phyloP scores from a whole-genome alignment of 192 early-diverging fungal species.

The Umbelopsis sp. region DNA sequence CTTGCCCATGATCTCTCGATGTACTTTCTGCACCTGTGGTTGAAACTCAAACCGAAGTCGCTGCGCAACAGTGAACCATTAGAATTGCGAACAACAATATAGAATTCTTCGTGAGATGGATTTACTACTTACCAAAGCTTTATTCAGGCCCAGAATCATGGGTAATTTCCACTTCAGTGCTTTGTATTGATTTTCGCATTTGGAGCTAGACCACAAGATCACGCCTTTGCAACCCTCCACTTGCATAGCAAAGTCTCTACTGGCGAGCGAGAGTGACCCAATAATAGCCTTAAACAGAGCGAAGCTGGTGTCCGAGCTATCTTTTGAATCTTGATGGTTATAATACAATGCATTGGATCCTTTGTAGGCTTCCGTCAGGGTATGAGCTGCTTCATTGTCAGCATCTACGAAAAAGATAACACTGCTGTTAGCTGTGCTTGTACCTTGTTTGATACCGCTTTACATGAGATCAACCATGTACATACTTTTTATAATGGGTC shows the following conservation, averaged over 20 bases:
- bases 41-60: not conserved
- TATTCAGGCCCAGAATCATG: not conserved
- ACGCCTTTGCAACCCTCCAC: slow-evolving; percentile 41
- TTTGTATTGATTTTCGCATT: not conserved
- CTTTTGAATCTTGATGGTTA: not conserved
- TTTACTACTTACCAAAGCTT: not conserved
- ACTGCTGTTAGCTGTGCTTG: not conserved
- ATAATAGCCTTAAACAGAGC: slow-evolving; percentile 32
- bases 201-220: slow-evolving; percentile 30
- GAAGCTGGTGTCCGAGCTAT: not conserved
- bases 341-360: slow-evolving; percentile 20
- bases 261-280: slow-evolving; percentile 17
- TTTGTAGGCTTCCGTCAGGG: slow-evolving; percentile 29
- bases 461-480: not conserved
- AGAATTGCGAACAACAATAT: not conserved
- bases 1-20: not conserved
- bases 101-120: not conserved
- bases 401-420: slow-evolving; percentile 25
- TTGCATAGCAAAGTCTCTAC: slow-evolving; percentile 40
- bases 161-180: slow-evolving; percentile 2
- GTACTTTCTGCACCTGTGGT: not conserved
- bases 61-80: not conserved
- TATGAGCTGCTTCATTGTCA: slow-evolving; percentile 32
- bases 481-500: slow-evolving; percentile 36
- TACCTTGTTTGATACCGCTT: not conserved